A percentile compares a stretch with the other conserved stretches of the same genome.
phyloP scores from a whole-genome alignment of 257 asterid genomes.

The Rhazya stricta region DNA sequence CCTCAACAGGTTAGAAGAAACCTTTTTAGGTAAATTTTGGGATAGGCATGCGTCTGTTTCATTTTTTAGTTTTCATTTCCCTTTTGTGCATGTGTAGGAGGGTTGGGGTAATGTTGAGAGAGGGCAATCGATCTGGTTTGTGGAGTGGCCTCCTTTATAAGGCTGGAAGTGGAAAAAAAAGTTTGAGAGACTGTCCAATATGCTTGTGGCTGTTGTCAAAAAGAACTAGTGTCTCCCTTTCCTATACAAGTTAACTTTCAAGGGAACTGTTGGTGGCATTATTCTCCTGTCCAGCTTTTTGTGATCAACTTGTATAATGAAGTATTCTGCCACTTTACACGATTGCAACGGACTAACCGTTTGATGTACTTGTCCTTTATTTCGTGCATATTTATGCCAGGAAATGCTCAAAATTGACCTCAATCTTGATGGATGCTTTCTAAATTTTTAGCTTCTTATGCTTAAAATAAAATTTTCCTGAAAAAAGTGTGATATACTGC shows the following conservation, averaged over 20 bases:
- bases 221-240: too few species aligned
- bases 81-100: background rate
- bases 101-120: background rate
- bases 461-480: too few species aligned
- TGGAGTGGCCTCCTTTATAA: too few species aligned
- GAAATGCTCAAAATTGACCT: background rate
- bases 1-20: background rate
- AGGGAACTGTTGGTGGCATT: too few species aligned
- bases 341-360: background rate
- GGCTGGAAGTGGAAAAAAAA: too few species aligned
- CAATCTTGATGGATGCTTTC: background rate
- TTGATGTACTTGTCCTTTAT: background rate
- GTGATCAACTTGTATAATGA: background rate
- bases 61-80: background rate
- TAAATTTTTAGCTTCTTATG: background rate
- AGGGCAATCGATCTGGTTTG: too few species aligned
- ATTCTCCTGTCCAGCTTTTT: background rate
- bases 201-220: background rate
- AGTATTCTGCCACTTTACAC: background rate
- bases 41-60: background rate
- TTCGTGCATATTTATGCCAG: background rate
- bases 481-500: background rate
- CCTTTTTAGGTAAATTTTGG: background rate
- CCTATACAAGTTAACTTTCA: too few species aligned
- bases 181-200: background rate